These are phyloP conservation scores for Lepidium africanum DNA, from an alignment of 345 rosid genomes.

Conservation along the genomic window DNA sequence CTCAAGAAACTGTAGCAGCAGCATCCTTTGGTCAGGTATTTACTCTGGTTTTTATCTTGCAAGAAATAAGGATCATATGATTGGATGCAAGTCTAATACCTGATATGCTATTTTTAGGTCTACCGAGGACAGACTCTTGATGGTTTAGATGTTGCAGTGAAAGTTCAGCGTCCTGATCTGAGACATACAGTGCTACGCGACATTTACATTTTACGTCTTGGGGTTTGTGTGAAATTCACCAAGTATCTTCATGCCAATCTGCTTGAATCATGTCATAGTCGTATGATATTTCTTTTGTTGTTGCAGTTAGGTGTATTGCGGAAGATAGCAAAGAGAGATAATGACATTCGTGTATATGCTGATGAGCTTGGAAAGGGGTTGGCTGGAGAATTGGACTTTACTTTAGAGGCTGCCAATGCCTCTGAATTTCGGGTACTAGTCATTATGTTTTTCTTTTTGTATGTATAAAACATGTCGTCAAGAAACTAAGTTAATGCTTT, in stretches of 20 bases:
- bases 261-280: constrained; percentile 8
- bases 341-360: constrained; percentile 80
- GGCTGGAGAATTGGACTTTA: constrained; percentile 87
- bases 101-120: constrained; percentile 44
- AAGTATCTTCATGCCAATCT: neutral
- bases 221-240: constrained; percentile 46
- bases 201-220: constrained; percentile 77
- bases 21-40: constrained; percentile 97
- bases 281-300: constrained; percentile 15
- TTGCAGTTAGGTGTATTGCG: constrained; percentile 77
- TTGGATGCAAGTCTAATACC: neutral
- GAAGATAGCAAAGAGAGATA: constrained; percentile 80
- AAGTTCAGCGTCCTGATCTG: constrained; percentile 94
- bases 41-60: neutral
- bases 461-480: neutral
- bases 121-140: constrained; percentile 67
- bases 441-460: neutral
- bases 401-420: constrained; percentile 85
- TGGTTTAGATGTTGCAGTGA: constrained; percentile 77
- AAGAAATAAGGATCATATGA: neutral
- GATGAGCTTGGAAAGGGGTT: constrained; percentile 97
- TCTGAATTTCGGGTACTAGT: constrained; percentile 61
- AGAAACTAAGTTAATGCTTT: neutral
- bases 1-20: constrained; percentile 88
- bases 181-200: constrained; percentile 81